Base-by-base conservation (phyloP, 2,329 filamentous ascomycete species). In the Colletotrichum neosansevieriae region DNA sequence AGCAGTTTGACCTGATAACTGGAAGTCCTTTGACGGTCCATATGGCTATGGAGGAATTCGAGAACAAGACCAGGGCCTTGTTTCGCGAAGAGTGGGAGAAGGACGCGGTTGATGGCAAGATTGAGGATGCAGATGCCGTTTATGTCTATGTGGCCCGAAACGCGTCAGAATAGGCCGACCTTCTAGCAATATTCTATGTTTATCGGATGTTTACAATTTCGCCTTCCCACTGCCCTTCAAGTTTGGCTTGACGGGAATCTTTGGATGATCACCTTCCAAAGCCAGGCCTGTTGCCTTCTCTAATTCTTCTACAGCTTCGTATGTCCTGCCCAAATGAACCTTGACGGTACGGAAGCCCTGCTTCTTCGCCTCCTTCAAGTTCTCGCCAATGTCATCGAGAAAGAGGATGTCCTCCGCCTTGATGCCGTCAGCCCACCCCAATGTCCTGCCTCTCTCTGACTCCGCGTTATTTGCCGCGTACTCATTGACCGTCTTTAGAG, bases 361-460 rank as follows among this genome's bases (percentile, higher is more conserved):
- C 56, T 85, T 85, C 79, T 85, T 92, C 1, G 90, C 96, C 50
- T 86, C 91, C 83, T 94, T 96, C 66, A 98, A 79, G 77, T 99
- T 99, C 79, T 94, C 90, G 2, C 96, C 96, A 77, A 99, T 97
- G 74, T 98, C 94, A 77, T 98, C 96, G 57, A 98, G 80, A 77
- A 99, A 99, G 4, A 97, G 80, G 50, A 98, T 83, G 63, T 98
- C 93, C 0, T 82, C 81, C 0, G 91, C 81, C 63, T 81, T 78
- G 9, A 97, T 82, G 0, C 85, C 82, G 6, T 81, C 79, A 15
- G 77, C 78, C 82, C 85, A 86, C 4, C 84, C 84, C 40, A 79
- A 72, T 9, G 71, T 73, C 70, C 72, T 73, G 0, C 81, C 83
- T 70, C 81, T 77, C 2, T 74, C 63, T 15, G 80, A 79, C 3